These are phyloP conservation scores for Nitzschia inconspicua DNA, from an alignment of 108 stramenopile genomes.

Conservation along the genomic window DNA sequence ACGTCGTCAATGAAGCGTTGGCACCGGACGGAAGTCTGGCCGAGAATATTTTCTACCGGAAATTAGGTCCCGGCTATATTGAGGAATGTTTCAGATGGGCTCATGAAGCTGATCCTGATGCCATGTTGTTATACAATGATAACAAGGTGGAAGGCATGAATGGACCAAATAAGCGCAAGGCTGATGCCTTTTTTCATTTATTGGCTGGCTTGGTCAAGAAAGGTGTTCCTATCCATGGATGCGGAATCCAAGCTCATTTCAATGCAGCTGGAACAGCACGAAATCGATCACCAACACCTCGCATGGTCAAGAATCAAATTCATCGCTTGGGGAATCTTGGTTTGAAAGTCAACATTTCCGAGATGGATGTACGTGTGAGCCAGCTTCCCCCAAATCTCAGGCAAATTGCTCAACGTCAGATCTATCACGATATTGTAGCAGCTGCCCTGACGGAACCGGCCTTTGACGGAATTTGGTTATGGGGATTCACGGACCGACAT, in stretches of 20 bases:
- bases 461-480: slow-evolving; percentile 86
- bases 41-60: slow-evolving; percentile 85
- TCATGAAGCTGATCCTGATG: slow-evolving; percentile 89
- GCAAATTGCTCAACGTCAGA: slow-evolving; percentile 64
- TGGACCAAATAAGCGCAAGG: slow-evolving; percentile 63
- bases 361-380: slow-evolving; percentile 90
- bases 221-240: slow-evolving; percentile 84
- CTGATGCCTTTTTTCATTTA: slow-evolving; percentile 82
- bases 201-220: slow-evolving; percentile 63
- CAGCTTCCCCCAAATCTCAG: slow-evolving; percentile 44
- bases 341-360: slow-evolving; percentile 86
- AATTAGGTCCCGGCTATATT: slow-evolving; percentile 85
- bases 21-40: slow-evolving; percentile 83
- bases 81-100: slow-evolving; percentile 91
- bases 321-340: slow-evolving; percentile 84
- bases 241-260: slow-evolving; percentile 90
- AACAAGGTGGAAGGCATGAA: slow-evolving; percentile 91
- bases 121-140: slow-evolving; percentile 89
- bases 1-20: slow-evolving; percentile 91
- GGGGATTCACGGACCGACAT: slow-evolving; percentile 91
- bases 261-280: slow-evolving; percentile 73
- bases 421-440: slow-evolving; percentile 81
- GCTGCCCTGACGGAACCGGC: slow-evolving; percentile 86
- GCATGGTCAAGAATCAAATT: slow-evolving; percentile 87
- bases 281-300: slow-evolving; percentile 79